Percentiles rank a stretch among this genome's conserved stretches.
phyloP scores from a whole-genome alignment of 139 green algal genomes.

The Asterochloris erici region DNA sequence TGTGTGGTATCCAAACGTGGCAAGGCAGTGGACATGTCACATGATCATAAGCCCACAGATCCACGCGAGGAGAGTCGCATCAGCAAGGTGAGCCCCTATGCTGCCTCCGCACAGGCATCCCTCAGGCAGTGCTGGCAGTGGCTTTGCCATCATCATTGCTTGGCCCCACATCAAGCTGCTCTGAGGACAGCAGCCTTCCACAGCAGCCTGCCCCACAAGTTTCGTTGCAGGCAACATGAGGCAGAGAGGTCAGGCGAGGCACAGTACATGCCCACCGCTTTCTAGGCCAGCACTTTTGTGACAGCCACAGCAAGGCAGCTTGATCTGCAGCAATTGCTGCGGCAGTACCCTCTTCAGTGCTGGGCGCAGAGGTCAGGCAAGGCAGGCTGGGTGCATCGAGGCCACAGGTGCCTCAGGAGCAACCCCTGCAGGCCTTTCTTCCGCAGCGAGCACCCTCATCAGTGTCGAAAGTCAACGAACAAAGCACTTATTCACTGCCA shows the following conservation, averaged over 20 bases:
- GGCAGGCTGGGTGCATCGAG: too few relatives aligned
- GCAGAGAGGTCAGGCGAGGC: not conserved
- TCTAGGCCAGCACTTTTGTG: too few relatives aligned
- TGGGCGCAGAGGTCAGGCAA: too few relatives aligned
- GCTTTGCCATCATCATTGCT: not conserved
- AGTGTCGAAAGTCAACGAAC: not conserved
- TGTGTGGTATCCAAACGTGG: slow-evolving; percentile 45
- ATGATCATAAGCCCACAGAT: slow-evolving; percentile 69
- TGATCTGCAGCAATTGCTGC: too few relatives aligned
- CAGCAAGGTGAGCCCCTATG: slow-evolving; percentile 25
- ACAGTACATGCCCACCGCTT: too few relatives aligned
- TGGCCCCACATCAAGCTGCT: not conserved
- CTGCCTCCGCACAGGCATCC: not conserved
- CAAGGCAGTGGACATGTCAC: slow-evolving; percentile 43
- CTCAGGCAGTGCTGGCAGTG: not conserved
- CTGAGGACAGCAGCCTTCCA: not conserved
- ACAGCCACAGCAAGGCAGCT: too few relatives aligned
- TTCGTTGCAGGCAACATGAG: not conserved
- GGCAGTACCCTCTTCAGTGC: too few relatives aligned
- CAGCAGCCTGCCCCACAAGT: not conserved
- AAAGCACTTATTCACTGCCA: not conserved
- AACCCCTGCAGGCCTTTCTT: too few relatives aligned
- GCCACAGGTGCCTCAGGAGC: too few relatives aligned
- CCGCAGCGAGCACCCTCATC: not conserved
- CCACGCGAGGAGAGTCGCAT: slow-evolving; percentile 49